Base-by-base conservation (phyloP, 768 basidiomycete species). In the Lanmaoa rubissima region DNA sequence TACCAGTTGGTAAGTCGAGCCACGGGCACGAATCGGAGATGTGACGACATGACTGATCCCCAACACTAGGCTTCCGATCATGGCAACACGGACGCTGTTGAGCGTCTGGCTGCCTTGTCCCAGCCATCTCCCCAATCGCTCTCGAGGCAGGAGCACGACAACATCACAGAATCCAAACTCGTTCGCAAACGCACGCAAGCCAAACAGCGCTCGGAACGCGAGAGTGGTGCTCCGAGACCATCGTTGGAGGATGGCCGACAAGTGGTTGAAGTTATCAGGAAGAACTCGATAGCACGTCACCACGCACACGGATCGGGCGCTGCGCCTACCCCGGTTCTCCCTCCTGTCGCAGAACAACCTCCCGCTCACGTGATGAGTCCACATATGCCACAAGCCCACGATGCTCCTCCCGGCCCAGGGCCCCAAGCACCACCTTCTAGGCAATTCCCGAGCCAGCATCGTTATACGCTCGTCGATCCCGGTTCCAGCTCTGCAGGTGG, bases 111-210 rank as follows among this genome's bases (percentile, higher is more conserved):
- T 1, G 94, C 89, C 0, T 78, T 97, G 12, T 78, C 81, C 0
- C 78, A 82, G 39, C 79, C 86, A 0, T 71, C 76, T 0, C 87
- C 88, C 0, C 82, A 82, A 43, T 70, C 83, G 0, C 79, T 98
- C 19, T 88, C 90, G 1, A 78, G 93, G 19, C 77, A 83, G 53
- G 89, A 96, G 60, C 93, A 97, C 74, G 86, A 94, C 58, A 74
- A 73, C 0, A 81, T 91, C 59, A 89, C 93, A 9, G 87, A 94
- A 65, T 75, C 73, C 51, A 93, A 86, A 54, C 84, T 98, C 44
- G 87, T 95, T 9, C 79, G 95, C 1, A 89, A 85, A 59, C 83
- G 92, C 16, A 97, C 94, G 0, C 79, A 75, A 74, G 94, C 81
- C 52, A 82, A 83, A 59, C 76, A 85, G 63, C 76, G 85, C 24